Evolutionary conservation across 2,329 filamentous ascomycete species (phyloP).

Genomic region (Zymoseptoria pseudotritici): DNA sequence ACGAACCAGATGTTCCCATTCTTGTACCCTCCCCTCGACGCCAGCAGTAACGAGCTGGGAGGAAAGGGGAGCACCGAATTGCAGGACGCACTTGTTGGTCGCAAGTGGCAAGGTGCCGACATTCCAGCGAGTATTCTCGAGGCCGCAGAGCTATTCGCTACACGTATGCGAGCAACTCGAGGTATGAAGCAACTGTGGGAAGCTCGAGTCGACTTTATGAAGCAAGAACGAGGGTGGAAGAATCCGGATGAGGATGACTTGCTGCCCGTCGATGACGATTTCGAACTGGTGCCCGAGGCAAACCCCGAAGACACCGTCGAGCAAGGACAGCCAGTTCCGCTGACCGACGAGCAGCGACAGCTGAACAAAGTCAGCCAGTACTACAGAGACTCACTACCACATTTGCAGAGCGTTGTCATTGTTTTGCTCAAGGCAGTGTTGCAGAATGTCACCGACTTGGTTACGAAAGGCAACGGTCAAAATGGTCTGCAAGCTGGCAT

Average conservation of each 20-base stretch:
- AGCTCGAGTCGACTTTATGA: conserved; percentile 83
- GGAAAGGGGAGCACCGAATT: conserved; percentile 78
- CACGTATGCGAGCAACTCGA: conserved; percentile 81
- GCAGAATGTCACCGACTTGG: conserved; percentile 77
- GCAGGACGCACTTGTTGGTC: conserved; percentile 71
- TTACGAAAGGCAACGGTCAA: conserved; percentile 50
- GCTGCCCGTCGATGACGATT: conserved; percentile 28
- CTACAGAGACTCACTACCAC: conserved; percentile 71
- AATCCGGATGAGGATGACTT: conserved; percentile 33
- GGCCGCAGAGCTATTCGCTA: conserved; percentile 85
- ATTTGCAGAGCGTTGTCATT: conserved; percentile 87
- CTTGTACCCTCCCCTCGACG: conserved; percentile 88
- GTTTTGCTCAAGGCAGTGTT: conserved; percentile 85
- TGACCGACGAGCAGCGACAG: conserved; percentile 22
- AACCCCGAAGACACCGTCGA: conserved; percentile 28
- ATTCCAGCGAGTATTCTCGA: conserved; percentile 92
- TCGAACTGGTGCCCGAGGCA: conserved; percentile 19
- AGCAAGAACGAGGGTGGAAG: conserved; percentile 85
- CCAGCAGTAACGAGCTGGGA: conserved; percentile 78
- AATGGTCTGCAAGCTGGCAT: conserved; percentile 44
- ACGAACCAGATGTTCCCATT: conserved; percentile 99
- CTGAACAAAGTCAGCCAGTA: conserved; percentile 62
- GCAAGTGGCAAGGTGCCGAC: conserved; percentile 88
- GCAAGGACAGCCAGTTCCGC: conserved; percentile 19
- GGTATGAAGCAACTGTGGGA: conserved; percentile 93